Percentiles rank a stretch among this genome's conserved stretches.
phyloP scores from a whole-genome alignment of 2,329 filamentous ascomycete genomes.

The Cladosporium cucumerinum region DNA sequence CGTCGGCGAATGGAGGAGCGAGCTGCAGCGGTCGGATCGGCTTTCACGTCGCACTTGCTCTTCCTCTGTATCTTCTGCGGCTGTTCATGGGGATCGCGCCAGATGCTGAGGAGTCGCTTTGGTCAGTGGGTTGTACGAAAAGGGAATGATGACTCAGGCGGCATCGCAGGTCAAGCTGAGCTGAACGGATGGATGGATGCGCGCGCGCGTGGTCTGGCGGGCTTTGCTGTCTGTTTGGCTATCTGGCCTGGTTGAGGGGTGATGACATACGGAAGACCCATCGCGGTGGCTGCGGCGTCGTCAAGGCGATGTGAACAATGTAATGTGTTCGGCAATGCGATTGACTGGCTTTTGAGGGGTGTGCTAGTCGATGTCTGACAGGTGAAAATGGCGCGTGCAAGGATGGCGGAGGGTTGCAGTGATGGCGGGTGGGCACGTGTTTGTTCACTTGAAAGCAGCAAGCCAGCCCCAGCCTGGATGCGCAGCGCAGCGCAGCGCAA shows the following conservation, averaged over 20 bases:
- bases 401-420: constrained; percentile 9
- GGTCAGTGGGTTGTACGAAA: background rate
- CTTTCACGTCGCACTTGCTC: constrained; percentile 36
- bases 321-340: background rate
- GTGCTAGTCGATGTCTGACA: constrained; percentile 1
- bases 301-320: background rate
- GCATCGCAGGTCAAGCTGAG: constrained; percentile 12
- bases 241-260: background rate
- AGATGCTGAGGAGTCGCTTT: constrained; percentile 43
- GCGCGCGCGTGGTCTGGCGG: constrained; percentile 1
- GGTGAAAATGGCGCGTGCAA: constrained; percentile 11
- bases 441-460: background rate
- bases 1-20: constrained; percentile 58
- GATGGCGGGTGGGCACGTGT: background rate
- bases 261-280: constrained; percentile 50
- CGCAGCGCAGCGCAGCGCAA: too few species aligned
- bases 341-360: too few species aligned
- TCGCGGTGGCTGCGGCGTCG: constrained; percentile 24
- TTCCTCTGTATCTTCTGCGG: constrained; percentile 38
- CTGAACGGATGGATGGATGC: background rate
- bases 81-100: constrained; percentile 51
- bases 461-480: background rate
- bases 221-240: background rate
- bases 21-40: constrained; percentile 50
- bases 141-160: constrained; percentile 11